Conservation (phyloP, 2,329 filamentous ascomycete species). For the Pestalotiopsis fici region DNA sequence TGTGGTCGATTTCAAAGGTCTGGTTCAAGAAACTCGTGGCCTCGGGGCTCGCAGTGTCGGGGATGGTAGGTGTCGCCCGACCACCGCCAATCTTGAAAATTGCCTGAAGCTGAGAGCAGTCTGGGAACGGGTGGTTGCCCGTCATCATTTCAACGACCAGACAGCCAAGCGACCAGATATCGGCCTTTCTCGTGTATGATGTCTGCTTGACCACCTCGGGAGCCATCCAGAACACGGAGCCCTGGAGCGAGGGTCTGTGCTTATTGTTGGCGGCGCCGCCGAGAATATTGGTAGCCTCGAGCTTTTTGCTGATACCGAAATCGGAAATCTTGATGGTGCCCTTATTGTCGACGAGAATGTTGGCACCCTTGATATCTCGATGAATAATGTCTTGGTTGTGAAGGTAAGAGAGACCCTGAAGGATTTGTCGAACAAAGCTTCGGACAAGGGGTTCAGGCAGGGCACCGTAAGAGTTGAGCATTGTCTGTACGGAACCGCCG, state of each 20-base stretch:
- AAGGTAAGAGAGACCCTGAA: conserved; percentile 88
- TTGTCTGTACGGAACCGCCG: conserved; percentile 94
- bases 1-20: conserved; percentile 96
- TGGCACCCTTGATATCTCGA: conserved; percentile 97
- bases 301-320: conserved; percentile 97
- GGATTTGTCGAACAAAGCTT: conserved; percentile 95
- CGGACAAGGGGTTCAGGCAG: conserved; percentile 90
- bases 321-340: conserved; percentile 99
- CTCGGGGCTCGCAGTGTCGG: conserved; percentile 81
- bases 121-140: conserved; percentile 91
- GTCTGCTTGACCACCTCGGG: conserved; percentile 98
- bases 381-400: conserved; percentile 97
- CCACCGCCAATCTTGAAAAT: conserved; percentile 97
- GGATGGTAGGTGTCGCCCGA: conserved; percentile 84
- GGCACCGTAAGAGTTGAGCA: conserved; percentile 98
- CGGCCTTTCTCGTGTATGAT: conserved; percentile 95
- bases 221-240: conserved; percentile 99
- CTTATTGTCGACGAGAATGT: conserved; percentile 98
- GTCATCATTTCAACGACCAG: conserved; percentile 99
- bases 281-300: conserved; percentile 87
- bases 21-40: conserved; percentile 80
- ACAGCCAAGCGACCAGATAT: conserved; percentile 97
- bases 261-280: conserved; percentile 67
- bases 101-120: conserved; percentile 94
- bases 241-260: conserved; percentile 80